Evolutionary conservation across 306 rosid genomes (phyloP), one percentile per base, ranked within the genome.

Genomic region (barrel medic (Medicago truncatula)): DNA sequence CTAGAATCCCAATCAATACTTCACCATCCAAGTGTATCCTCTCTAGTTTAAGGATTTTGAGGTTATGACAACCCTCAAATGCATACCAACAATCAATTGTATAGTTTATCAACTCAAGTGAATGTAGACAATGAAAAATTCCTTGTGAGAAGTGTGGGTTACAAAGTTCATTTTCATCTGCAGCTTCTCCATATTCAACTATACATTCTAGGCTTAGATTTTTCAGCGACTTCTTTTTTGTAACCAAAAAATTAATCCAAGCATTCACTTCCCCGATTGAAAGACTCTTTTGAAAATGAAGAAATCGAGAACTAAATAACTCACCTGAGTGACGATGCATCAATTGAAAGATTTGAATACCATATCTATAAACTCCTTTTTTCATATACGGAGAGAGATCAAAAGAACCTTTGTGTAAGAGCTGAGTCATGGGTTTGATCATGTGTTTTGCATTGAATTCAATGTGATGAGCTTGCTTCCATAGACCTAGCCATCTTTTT

Each of bases 141-240:
- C 63, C 13, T 3, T 2, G 0, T 4, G 46, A 7, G 17, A 79
- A 73, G 3, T 1, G 0, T 1, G 52, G 74, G 14, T 43, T 43
- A 1, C 9, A 4, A 12, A 38, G 28, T 7, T 64, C 31, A 36
- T 18, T 28, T 4, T 64, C 41, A 36, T 10, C 8, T 2, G 3
- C 7, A 5, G 17, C 21, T 40, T 61, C 75, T 3, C 15, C 21
- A 15, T 16, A 31, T 12, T 65, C 12, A 7, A 39, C 7, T 31
- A 17, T 53, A 66, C 83, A 80, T 40, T 66, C 70, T 0, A 80
- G 56, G 34, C 75, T 80, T 12, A 80, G 13, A 5, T 43, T 8
- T 66, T 44, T 65, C 0, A 65, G 3, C 12, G 14, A 13, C 2
- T 44, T 31, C 7, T 52, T 52, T 4, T 0, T 5, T 0, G 2